Percentiles rank a stretch among this genome's conserved stretches.
These are phyloP conservation scores for Ceratocystis huliohia DNA, from an alignment of 2,329 filamentous ascomycete genomes.

Conservation along the genomic window DNA sequence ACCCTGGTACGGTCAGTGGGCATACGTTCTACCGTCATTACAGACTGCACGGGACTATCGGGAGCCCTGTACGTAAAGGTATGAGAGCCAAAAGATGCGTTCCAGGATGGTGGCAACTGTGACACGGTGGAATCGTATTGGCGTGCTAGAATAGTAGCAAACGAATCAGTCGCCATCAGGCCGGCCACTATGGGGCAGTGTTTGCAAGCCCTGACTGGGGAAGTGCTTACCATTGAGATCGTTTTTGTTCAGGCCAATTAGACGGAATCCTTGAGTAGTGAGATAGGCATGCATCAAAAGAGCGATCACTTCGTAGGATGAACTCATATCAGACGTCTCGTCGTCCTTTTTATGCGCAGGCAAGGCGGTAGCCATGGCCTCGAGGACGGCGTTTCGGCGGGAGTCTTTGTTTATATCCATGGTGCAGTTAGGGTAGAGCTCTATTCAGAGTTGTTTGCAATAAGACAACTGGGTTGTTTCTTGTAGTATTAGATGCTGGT, in stretches of 20 bases:
- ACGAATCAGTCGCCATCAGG: background rate
- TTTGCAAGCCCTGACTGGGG: background rate
- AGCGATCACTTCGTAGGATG: conserved; percentile 68
- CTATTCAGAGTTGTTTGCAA: background rate
- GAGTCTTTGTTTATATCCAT: conserved; percentile 29
- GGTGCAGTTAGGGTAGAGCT: background rate
- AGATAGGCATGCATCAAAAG: conserved; percentile 77
- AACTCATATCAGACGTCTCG: conserved; percentile 50
- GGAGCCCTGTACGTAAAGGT: conserved; percentile 78
- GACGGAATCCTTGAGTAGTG: conserved; percentile 62
- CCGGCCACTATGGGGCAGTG: no score
- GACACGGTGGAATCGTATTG: conserved; percentile 45
- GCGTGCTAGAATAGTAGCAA: conserved; percentile 31
- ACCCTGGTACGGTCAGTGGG: conserved; percentile 52
- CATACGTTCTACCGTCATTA: conserved; percentile 70
- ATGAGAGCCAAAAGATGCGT: conserved; percentile 55
- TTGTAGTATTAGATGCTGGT: no score
- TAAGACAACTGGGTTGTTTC: no score
- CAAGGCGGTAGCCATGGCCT: conserved; percentile 47
- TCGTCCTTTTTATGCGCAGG: conserved; percentile 42
- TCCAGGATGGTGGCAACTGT: conserved; percentile 67
- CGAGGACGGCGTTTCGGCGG: conserved; percentile 36
- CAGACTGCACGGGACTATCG: conserved; percentile 72
- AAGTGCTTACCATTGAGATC: conserved; percentile 48
- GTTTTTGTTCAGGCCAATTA: conserved; percentile 76